Evolutionary conservation across 768 basidiomycete genomes (phyloP), one percentile per base, ranked within the genome.

Genomic region (Lyophyllum decastes): DNA sequence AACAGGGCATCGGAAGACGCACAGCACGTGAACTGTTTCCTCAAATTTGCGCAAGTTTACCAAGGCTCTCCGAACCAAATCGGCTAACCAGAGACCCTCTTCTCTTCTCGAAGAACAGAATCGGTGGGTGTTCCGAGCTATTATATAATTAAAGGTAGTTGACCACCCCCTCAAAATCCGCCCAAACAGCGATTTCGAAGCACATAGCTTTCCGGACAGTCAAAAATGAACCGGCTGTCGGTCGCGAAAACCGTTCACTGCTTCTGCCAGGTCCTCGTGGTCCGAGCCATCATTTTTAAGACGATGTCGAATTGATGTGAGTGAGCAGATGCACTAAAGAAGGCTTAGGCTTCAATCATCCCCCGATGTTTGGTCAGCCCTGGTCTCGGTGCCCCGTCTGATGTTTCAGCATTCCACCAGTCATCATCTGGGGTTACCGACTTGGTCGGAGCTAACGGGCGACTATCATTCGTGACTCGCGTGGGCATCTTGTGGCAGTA

Each of bases 341-440:
- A 50, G 48, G 25, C 0, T 12, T 52, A 60, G 55, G 55, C 55
- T 52, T 50, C 22, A 55, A 47, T 61, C 38, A 54, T 55, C 21
- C 33, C 34, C 61, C 61, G 61, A 59, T 62, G 61, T 52, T 62
- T 58, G 57, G 54, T 49, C 61, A 59, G 46, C 57, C 52, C 57
- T 55, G 49, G 57, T 55, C 57, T 62, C n/a, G 35, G 46, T 55
- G 16, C 58, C 46, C 47, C 45, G 57, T 56, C 33, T 30, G 60
- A 55, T 58, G 64, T 66, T 66, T 65, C 63, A 61, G 54, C 61
- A 55, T 41, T 53, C 53, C 49, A 41, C 50, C 53, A 58, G 47
- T 52, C 53, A 61, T 50, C 51, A 58, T 57, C 34, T 34, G 25
- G 52, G 16, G 40, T 57, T 58, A 47, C 62, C 60, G 56, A 38